Base-by-base conservation (phyloP, 2,329 filamentous ascomycete genomes). In the Colletotrichum ledebouriae region DNA sequence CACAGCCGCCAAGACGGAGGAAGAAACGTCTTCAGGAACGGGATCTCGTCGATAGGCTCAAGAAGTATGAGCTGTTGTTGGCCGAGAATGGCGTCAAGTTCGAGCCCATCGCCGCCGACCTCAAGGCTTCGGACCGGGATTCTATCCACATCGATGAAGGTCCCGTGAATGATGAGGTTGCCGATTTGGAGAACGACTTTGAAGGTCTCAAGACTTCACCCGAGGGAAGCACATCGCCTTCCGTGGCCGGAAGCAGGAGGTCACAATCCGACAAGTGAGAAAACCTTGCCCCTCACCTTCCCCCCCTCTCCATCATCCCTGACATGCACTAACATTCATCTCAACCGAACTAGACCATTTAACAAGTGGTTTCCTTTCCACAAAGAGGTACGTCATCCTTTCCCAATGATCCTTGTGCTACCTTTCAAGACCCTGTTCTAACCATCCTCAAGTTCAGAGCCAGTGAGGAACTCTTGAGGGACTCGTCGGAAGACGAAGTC, bases 21-120 rank as follows among this genome's bases (percentile, higher is more conserved):
- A 88, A 88, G 79, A 88, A 87, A 78, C 85, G 88, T 61, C 88
- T 92, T 52, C 87, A 90, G 22, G 92, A 94, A 78, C 87, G 87
- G 74, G 90, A 92, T 65, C 81, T 94, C 46, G 81, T 93, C 59
- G 88, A 92, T 6, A 87, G 90, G n/a, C 81, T 94, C 22, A 87
- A 85, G 61, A 86, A 86, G 57, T 94, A 94, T 73, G 92, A 94
- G 78, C 76, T 79, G 6, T 79, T 94, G 46, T 81, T 94, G 37
- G 83, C 84, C 60, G 85, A 91, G 76, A 84, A 93, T 73, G 86
- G 89, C 58, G 87, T 94, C 73, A 79, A 84, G n/a, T 92, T 94
- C 72, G 88, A 93, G 57, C 85, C 89, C 15, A 84, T 92, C 20
- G 87, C 87, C 49, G 79, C 83, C n/a, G 82, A 86, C 34, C 75